Percentiles rank a stretch among this genome's conserved stretches.
phyloP scores from a whole-genome alignment of 305 asterid genomes.

The Fraxinus paxiana region DNA sequence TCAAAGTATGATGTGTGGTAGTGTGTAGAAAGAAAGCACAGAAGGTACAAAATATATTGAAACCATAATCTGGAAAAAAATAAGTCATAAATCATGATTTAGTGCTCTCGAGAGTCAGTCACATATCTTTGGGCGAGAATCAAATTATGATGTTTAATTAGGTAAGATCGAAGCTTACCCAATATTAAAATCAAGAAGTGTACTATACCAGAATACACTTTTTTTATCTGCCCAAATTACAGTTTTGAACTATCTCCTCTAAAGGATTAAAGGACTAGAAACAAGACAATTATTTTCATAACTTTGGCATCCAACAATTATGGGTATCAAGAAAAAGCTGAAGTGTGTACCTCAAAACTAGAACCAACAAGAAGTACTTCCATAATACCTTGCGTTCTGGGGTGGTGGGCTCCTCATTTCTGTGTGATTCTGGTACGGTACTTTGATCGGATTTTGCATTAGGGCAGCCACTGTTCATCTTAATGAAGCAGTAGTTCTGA shows the following conservation, averaged over 20 bases:
- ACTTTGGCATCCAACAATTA: background rate
- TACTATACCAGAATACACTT: background rate
- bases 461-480: slow-evolving; percentile 7
- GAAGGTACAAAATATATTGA: background rate
- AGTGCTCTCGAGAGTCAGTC: background rate
- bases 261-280: background rate
- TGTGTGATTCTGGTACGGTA: background rate
- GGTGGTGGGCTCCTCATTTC: background rate
- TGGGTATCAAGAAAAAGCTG: background rate
- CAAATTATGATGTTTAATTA: background rate
- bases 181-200: background rate
- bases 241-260: background rate
- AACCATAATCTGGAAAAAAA: background rate
- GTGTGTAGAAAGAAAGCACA: background rate
- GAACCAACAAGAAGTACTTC: slow-evolving; percentile 15
- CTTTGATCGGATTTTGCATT: slow-evolving; percentile 2
- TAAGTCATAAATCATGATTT: background rate
- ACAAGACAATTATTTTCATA: background rate
- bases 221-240: background rate
- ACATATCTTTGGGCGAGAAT: background rate
- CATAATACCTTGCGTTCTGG: background rate
- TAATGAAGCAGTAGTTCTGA: background rate
- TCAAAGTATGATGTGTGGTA: slow-evolving; percentile 16
- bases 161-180: background rate
- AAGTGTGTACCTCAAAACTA: slow-evolving; percentile 3